Evolutionary conservation across 169 alveolate genomes (phyloP).

Genomic region (Eimeria praecox): DNA sequence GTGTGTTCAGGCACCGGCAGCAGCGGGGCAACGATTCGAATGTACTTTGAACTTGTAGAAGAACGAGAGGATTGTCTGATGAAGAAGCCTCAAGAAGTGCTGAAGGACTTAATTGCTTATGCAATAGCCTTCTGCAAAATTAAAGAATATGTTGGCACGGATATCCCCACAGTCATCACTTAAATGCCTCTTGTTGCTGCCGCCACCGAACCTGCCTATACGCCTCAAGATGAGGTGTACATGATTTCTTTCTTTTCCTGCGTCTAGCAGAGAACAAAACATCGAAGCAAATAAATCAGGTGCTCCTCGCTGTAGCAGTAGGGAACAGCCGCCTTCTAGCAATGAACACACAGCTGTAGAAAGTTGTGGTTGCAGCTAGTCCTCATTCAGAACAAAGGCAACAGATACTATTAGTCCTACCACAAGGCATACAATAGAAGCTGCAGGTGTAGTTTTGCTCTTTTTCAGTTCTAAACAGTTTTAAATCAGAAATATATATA

Average conservation of each 20-base stretch:
- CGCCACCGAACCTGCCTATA: neutral
- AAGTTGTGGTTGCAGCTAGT: neutral
- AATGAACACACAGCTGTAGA: neutral
- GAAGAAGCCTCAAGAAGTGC: neutral
- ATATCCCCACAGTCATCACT: slow-evolving; percentile 74
- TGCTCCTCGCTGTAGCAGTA: neutral
- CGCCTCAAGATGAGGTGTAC: neutral
- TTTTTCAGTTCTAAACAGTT: too few species aligned
- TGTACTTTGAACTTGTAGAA: slow-evolving; percentile 94
- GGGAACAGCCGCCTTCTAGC: neutral
- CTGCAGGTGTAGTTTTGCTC: too few species aligned
- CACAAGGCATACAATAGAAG: too few species aligned
- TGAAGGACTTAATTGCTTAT: slow-evolving; percentile 31
- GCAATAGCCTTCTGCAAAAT: slow-evolving; percentile 75
- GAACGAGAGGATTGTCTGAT: neutral
- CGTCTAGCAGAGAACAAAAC: neutral
- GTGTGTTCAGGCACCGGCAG: slow-evolving; percentile 88
- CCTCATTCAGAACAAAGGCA: neutral
- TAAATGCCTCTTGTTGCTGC: neutral
- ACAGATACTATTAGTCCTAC: too few species aligned
- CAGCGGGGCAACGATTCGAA: slow-evolving; percentile 97
- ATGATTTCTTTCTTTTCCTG: neutral
- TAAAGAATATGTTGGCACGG: slow-evolving; percentile 73
- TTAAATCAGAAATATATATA: too few species aligned
- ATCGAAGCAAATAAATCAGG: neutral